These are phyloP conservation scores for Hanseniaspora clermontiae DNA, from an alignment of 805 yeast genomes.

Conservation along the genomic window DNA sequence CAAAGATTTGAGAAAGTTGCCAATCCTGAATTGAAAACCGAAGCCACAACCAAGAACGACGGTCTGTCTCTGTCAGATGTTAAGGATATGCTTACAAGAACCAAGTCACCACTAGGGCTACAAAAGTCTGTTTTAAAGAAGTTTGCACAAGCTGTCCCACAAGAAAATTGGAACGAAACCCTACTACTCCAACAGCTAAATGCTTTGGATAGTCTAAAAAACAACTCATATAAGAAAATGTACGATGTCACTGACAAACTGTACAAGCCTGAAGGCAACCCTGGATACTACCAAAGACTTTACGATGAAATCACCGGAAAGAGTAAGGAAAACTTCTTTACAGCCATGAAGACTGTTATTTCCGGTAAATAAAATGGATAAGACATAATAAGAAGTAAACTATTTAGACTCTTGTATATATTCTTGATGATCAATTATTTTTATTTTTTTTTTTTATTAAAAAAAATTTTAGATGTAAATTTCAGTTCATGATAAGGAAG, in stretches of 20 bases:
- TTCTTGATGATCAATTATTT: background rate
- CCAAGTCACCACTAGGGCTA: constrained; percentile 31
- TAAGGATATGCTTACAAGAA: constrained; percentile 29
- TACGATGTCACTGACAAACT: constrained; percentile 56
- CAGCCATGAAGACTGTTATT: constrained; percentile 61
- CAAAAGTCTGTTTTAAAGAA: constrained; percentile 37
- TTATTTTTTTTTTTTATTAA: background rate
- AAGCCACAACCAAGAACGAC: constrained; percentile 24
- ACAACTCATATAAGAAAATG: constrained; percentile 49
- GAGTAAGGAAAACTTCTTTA: constrained; percentile 48
- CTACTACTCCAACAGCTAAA: constrained; percentile 41
- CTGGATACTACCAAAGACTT: constrained; percentile 60
- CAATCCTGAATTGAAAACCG: constrained; percentile 27
- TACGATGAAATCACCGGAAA: constrained; percentile 59
- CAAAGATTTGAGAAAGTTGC: constrained; percentile 43
- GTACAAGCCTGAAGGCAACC: constrained; percentile 72
- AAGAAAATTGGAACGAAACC: constrained; percentile 40
- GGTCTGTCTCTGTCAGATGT: constrained; percentile 33
- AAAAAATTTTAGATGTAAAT: too few species aligned
- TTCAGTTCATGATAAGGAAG: too few species aligned
- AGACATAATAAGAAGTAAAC: too few species aligned
- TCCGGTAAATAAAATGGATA: constrained; percentile 46
- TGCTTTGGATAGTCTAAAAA: constrained; percentile 44
- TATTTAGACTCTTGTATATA: background rate
- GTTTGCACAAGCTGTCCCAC: constrained; percentile 32